Evolutionary conservation across 192 early-diverging fungal genomes (phyloP), one percentile per base, ranked within the genome.

Genomic region (Radiomyces spectabilis): DNA sequence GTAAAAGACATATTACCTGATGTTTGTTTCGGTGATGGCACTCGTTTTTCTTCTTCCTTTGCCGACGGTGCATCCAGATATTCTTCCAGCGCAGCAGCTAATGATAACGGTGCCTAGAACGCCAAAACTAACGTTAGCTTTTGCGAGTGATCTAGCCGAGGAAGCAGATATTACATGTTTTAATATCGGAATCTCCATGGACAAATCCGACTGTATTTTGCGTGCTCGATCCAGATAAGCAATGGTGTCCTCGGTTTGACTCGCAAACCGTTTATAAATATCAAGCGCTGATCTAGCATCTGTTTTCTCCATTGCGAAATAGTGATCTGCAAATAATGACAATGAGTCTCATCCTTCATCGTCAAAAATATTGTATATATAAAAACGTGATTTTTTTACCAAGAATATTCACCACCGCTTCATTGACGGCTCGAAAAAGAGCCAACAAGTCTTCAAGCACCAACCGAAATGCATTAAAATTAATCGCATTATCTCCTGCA

Each of bases 181-280:
- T 41, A 90, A 73, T 40, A 68, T 67, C 15, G 87, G 89, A 51
- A 91, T 85, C 26, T 75, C 71, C 24, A 87, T 76, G 24, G 77
- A 66, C 25, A 89, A 69, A 15, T 66, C 69, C 26, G 57, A 33
- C 47, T 78, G 67, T 33, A 85, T 57, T 22, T 69, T 79, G 42
- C 81, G 77, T 22, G 85, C 87, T 50, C 76, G 75, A 22, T 81
- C 70, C 40, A 92, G 78, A 48, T 86, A 86, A 26, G 81, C 80
- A n/a, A 86, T 72, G 3, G 73, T 75, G 41, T 72, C 76, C 39
- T 77, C 77, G 1, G 85, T 87, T 46, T 92, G 87, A 26, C 73
- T 71, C 18, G 83, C 84, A 68, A 87, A 92, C 10, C 42, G 73
- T 53, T 90, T 90, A 73, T 92, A 92, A 32, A 90, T 83, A 37